Evolutionary conservation across 2,329 filamentous ascomycete genomes (phyloP), one percentile per base, ranked within the genome.

Genomic region (Alternaria triticimaculans): DNA sequence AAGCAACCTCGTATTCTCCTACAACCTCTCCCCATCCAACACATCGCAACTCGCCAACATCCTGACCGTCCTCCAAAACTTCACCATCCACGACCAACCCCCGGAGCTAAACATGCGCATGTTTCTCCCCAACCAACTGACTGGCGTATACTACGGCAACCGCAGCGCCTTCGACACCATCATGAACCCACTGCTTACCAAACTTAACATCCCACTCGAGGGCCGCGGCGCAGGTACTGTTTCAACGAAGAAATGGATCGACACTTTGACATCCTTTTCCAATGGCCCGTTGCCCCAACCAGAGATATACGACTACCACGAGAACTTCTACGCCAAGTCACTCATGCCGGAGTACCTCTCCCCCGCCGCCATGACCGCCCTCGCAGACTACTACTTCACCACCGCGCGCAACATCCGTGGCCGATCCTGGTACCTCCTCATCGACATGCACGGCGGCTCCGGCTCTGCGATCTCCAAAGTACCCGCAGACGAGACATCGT

Each of bases 321-420:
- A 76, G 59, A 74, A 60, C 46, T 76, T 75, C 61, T 76, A 70
- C 64, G 68, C 73, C 53, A 76, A 76, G 49, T 70, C 66, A 0
- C 65, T 76, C 15, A 76, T 76, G 71, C 67, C 71, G 0, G 67
- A 70, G 8, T 68, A 60, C 14, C 59, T 76, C 4, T 55, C 58
- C 15, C 61, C 65, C 5, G 58, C 62, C 3, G 70, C 71, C 25
- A 58, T 76, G 14, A 57, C 28, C 37, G 72, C 70, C 2, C 62
- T 75, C 1, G 28, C 63, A 55, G 66, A 72, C 30, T 76, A 76
- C 68, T 75, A 72, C 68, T 60, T 65, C 50, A 55, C 50, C 7
- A 73, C 69, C 30, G 70, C 72, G 3, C 66, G 67, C 45, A 56
- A 49, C 11, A 67, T 69, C 12, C 7, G 6, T 14, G 30, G 18